phyloP scores from a whole-genome alignment of 768 basidiomycete genomes.

The Cyclocybe cylindracea region DNA sequence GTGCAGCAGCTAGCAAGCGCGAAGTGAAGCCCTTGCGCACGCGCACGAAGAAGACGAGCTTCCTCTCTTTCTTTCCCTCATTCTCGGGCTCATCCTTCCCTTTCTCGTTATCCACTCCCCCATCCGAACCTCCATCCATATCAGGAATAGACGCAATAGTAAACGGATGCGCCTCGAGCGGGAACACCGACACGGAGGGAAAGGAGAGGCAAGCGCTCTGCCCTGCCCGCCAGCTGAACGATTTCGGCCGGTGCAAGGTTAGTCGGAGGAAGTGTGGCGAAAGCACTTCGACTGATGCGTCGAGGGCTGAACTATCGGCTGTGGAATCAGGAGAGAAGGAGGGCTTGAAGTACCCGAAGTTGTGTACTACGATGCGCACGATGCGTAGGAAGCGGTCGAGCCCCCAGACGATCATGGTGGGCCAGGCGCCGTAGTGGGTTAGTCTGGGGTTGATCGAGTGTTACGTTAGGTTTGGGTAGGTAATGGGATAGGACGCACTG shows the following conservation, averaged over 20 bases:
- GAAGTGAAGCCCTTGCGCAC: constrained; percentile 65
- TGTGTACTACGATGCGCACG: constrained; percentile 44
- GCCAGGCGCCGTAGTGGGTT: constrained; percentile 44
- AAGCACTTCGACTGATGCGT: constrained; percentile 31
- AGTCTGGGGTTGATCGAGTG: constrained; percentile 19
- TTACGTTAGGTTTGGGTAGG: background rate
- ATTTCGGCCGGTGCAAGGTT: constrained; percentile 37
- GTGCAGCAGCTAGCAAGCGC: constrained; percentile 37
- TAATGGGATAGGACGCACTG: constrained; percentile 21
- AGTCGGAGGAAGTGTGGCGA: constrained; percentile 42
- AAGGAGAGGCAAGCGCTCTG: constrained; percentile 55
- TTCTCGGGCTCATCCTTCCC: too few relatives aligned
- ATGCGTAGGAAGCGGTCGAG: constrained; percentile 53
- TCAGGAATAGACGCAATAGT: constrained; percentile 51
- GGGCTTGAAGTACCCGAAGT: constrained; percentile 43
- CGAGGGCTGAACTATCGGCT: constrained; percentile 19
- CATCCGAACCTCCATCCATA: background rate
- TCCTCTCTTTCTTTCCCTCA: constrained; percentile 23
- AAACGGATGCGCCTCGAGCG: constrained; percentile 62
- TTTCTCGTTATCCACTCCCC: background rate
- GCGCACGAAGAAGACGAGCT: constrained; percentile 60
- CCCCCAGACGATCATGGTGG: constrained; percentile 53
- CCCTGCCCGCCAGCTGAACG: constrained; percentile 50
- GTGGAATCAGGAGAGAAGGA: too few relatives aligned
- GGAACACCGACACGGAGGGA: constrained; percentile 43